Percentiles rank a stretch among this genome's conserved stretches.
Conservation (phyloP, 2,329 filamentous ascomycete genomes). For the Colletotrichum salicis region DNA sequence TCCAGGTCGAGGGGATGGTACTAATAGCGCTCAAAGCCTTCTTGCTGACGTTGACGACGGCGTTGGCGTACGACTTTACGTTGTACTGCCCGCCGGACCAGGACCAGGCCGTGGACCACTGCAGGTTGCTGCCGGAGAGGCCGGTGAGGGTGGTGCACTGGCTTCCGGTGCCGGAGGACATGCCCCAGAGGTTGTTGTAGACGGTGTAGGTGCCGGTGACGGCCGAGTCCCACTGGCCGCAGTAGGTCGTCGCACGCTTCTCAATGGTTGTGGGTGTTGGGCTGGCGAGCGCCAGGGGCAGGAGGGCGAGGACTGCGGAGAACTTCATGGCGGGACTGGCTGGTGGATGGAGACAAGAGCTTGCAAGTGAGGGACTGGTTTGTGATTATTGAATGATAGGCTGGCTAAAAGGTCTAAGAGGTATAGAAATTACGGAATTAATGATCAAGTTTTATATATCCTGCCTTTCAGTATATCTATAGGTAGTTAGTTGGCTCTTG, state of each 20-base stretch:
- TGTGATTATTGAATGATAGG: not conserved
- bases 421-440: too few relatives aligned
- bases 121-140: constrained; percentile 44
- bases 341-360: too few relatives aligned
- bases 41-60: constrained; percentile 42
- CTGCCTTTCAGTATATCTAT: not conserved
- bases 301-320: constrained; percentile 31
- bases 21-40: constrained; percentile 45
- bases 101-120: constrained; percentile 53
- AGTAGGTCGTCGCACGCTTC: constrained; percentile 38
- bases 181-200: constrained; percentile 57
- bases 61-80: constrained; percentile 57
- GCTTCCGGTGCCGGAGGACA: constrained; percentile 44
- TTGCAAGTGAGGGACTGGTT: not conserved
- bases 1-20: constrained; percentile 46
- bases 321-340: constrained; percentile 33
- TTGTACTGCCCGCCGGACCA: constrained; percentile 50
- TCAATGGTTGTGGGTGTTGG: constrained; percentile 30
- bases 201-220: constrained; percentile 39
- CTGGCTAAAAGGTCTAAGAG: not conserved
- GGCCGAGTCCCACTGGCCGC: constrained; percentile 40
- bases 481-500: not conserved
- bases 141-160: constrained; percentile 54
- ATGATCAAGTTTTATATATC: not conserved
- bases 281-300: constrained; percentile 32